A percentile compares a stretch with the other conserved stretches of the same genome.
phyloP scores from a whole-genome alignment of 2,329 filamentous ascomycete species.

The Paraphaeosphaeria sporulosa region DNA sequence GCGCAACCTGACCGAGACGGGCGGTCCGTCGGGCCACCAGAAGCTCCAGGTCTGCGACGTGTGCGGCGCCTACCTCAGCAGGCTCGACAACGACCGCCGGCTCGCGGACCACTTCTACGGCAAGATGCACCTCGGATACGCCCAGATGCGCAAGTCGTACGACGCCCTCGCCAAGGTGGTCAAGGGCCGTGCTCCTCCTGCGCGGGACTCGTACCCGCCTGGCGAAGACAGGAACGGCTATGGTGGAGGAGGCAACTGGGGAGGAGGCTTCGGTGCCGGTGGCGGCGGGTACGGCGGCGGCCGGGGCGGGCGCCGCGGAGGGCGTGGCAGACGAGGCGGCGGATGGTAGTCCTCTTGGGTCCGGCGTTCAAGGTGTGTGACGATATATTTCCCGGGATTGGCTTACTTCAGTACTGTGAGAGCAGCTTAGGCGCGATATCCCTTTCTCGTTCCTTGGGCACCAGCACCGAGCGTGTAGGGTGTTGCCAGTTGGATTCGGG shows the following conservation, averaged over 20 bases:
- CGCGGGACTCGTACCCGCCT: conserved; percentile 49
- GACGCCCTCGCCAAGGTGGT: conserved; percentile 88
- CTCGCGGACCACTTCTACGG: conserved; percentile 98
- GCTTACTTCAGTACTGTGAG: conserved; percentile 42
- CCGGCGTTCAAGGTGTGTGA: conserved; percentile 49
- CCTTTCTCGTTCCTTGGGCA: conserved; percentile 21
- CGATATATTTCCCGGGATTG: conserved; percentile 36
- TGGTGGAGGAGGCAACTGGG: conserved; percentile 31
- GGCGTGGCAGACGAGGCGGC: conserved; percentile 37
- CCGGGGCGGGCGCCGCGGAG: conserved; percentile 38
- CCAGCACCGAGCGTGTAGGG: conserved; percentile 6
- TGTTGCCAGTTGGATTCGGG: conserved; percentile 12
- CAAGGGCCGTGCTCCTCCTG: conserved; percentile 71
- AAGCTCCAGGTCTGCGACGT: conserved; percentile 99
- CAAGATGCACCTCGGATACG: conserved; percentile 98
- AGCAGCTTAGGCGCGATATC: conserved; percentile 28
- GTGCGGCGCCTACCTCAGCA: conserved; percentile 90
- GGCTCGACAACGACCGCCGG: conserved; percentile 92
- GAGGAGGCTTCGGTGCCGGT: conserved; percentile 27
- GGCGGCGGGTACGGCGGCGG: conserved; percentile 27
- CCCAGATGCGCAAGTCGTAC: conserved; percentile 95
- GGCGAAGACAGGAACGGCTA: conserved; percentile 35
- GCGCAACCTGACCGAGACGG: conserved; percentile 89
- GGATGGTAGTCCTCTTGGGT: conserved; percentile 36
- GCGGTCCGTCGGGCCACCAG: conserved; percentile 91